Conservation (phyloP, 2,329 filamentous ascomycete genomes). For the Pseudogymnoascus sp. region DNA sequence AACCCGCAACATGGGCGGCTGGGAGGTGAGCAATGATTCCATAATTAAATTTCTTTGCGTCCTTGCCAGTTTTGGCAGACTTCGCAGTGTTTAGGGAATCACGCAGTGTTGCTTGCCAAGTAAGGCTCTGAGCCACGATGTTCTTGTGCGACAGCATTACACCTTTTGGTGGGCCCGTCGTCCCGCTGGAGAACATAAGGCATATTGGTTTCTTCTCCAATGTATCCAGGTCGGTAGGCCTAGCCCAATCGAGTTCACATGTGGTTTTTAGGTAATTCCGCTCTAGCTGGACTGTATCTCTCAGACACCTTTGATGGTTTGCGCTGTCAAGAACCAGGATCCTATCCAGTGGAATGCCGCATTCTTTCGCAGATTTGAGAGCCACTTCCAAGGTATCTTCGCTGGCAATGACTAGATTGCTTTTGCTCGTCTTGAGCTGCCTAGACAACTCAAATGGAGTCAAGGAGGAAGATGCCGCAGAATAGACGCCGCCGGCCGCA, state of each 20-base stretch:
- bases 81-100: not conserved
- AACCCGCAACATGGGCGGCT: constrained; percentile 61
- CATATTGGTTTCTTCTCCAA: constrained; percentile 50
- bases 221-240: constrained; percentile 50
- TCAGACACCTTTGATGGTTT: constrained; percentile 37
- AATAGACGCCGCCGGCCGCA: constrained; percentile 73
- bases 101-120: constrained; percentile 16
- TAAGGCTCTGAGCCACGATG: constrained; percentile 52
- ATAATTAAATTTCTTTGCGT: not conserved
- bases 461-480: constrained; percentile 63
- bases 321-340: constrained; percentile 56
- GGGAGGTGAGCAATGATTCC: not conserved
- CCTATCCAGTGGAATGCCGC: constrained; percentile 43
- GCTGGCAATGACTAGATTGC: constrained; percentile 56
- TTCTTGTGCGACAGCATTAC: constrained; percentile 73
- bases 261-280: constrained; percentile 37
- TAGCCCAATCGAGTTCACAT: constrained; percentile 46
- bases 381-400: constrained; percentile 52
- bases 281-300: constrained; percentile 30
- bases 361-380: constrained; percentile 52
- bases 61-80: not conserved
- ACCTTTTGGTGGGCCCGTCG: constrained; percentile 78
- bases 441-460: constrained; percentile 64
- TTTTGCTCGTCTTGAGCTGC: constrained; percentile 64
- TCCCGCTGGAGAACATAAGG: constrained; percentile 72